Evolutionary conservation across 2,329 filamentous ascomycete species (phyloP), one percentile per base, ranked within the genome.

Genomic region (Cordyceps militaris): DNA sequence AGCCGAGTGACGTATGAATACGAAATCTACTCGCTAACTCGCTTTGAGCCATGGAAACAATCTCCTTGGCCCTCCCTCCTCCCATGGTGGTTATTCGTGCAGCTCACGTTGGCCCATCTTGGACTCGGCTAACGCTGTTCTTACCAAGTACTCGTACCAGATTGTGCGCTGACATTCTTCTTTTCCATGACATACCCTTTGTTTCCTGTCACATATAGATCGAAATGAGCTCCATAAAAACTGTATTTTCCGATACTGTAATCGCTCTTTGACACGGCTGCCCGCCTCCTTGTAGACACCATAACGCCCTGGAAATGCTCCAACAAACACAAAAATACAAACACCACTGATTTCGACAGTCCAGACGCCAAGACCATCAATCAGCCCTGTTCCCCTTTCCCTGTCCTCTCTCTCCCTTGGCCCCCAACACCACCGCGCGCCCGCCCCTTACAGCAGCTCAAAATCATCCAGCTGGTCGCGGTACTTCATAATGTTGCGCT

Each of bases 391-490:
- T 32, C 10, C 7, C 42, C 1, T 2, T 21, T 2, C 4, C 28
- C 10, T 5, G n/a, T 24, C 10, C 5, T 23, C 28, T 5, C 10
- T 16, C 11, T 14, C 4, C 10, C 21, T 5, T 32, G 5, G 4
- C 9, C 49, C 28, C 26, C 30, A 11, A 6, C 30, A 6, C n/a
- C 4, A 9, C 13, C 34, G 4, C 7, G 11, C n/a, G n/a, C 14
- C 19, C 11, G 16, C 24, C 19, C 48, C 59, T 83, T 72, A 94
- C 66, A 96, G 76, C 69, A 97, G 76, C 76, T 97, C 93, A 69
- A 96, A 97, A 74, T 97, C 93, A 74, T 97, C 93, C 74, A 97
- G 74, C 78, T 96, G 90, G 73, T 97, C 91, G 66, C 91, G 85
- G 71, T 97, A 97, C 74, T 89, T 90, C 83, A 96, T 86, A 63